phyloP scores from a whole-genome alignment of 805 yeast genomes.

The Kuraishia hungarica region DNA sequence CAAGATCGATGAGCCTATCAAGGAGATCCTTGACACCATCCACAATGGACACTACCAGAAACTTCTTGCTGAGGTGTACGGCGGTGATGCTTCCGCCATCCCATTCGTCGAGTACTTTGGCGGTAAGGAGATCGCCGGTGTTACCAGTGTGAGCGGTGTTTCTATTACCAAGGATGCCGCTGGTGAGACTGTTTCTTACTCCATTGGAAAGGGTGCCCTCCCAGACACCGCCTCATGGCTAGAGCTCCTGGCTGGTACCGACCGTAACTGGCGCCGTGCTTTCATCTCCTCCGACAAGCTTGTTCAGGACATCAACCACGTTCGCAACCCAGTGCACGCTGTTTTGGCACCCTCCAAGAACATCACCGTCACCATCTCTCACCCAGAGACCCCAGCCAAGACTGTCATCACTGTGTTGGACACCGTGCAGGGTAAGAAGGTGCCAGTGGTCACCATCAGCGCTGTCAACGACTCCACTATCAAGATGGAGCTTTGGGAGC shows the following conservation, averaged over 20 bases:
- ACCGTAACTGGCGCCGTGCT: constrained; percentile 86
- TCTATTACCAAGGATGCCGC: constrained; percentile 24
- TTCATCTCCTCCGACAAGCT: constrained; percentile 69
- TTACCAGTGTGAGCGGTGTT: constrained; percentile 23
- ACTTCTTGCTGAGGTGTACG: constrained; percentile 62
- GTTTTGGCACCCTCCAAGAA: constrained; percentile 68
- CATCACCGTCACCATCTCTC: constrained; percentile 50
- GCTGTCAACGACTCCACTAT: constrained; percentile 44
- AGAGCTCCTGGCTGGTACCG: constrained; percentile 68
- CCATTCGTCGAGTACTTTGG: constrained; percentile 91
- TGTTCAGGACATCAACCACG: constrained; percentile 80
- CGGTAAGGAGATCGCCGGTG: constrained; percentile 41
- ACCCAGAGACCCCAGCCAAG: constrained; percentile 42
- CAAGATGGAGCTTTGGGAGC: constrained; percentile 71
- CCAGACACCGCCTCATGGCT: constrained; percentile 55
- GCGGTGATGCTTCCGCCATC: constrained; percentile 59
- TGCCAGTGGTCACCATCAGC: constrained; percentile 58
- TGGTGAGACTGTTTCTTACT: constrained; percentile 24
- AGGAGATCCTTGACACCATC: constrained; percentile 78
- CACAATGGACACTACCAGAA: constrained; percentile 83
- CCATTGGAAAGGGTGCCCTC: constrained; percentile 24
- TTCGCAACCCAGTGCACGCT: constrained; percentile 69
- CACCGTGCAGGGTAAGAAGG: constrained; percentile 59
- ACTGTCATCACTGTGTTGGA: constrained; percentile 62
- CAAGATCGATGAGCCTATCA: constrained; percentile 85